A percentile compares a stretch with the other conserved stretches of the same genome.
Evolutionary conservation across 257 asterid species (phyloP).

Genomic region (Gardenia jasminoides): DNA sequence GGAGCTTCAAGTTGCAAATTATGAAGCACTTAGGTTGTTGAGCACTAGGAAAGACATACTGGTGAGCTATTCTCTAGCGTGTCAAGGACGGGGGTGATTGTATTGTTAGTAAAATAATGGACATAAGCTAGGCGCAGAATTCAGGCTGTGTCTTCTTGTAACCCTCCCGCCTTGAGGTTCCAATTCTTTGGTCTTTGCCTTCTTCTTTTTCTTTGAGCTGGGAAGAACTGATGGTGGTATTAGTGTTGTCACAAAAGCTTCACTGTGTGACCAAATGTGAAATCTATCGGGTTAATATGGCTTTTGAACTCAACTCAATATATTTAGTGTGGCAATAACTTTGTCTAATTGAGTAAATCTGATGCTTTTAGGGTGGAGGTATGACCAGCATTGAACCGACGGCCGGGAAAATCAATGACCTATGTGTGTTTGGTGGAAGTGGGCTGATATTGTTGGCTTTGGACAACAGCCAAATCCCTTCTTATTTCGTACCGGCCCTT

Average conservation of each 20-base stretch:
- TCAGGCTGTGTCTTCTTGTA: not conserved
- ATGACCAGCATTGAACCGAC: slow-evolving; percentile 95
- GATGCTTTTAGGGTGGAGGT: slow-evolving; percentile 76
- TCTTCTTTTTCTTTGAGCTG: not conserved
- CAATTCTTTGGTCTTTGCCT: not conserved
- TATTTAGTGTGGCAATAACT: not conserved
- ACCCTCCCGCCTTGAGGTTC: not conserved
- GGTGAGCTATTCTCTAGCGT: not conserved
- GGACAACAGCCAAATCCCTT: slow-evolving; percentile 88
- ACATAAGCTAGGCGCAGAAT: not conserved
- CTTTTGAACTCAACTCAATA: not conserved
- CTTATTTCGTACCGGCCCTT: slow-evolving; percentile 89
- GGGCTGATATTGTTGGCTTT: slow-evolving; percentile 84
- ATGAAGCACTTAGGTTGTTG: not conserved
- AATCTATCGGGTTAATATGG: not conserved
- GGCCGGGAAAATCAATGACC: slow-evolving; percentile 79
- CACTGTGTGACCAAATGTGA: not conserved
- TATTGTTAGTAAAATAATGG: not conserved
- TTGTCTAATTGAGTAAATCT: slow-evolving; percentile 3
- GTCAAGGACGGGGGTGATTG: not conserved
- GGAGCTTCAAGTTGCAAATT: not conserved
- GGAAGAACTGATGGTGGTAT: not conserved
- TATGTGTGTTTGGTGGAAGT: slow-evolving; percentile 73
- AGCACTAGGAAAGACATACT: not conserved
- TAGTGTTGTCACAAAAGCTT: not conserved